These are phyloP conservation scores for Oenanthe sinensis DNA, from an alignment of 129 eudicot species.

Conservation along the genomic window DNA sequence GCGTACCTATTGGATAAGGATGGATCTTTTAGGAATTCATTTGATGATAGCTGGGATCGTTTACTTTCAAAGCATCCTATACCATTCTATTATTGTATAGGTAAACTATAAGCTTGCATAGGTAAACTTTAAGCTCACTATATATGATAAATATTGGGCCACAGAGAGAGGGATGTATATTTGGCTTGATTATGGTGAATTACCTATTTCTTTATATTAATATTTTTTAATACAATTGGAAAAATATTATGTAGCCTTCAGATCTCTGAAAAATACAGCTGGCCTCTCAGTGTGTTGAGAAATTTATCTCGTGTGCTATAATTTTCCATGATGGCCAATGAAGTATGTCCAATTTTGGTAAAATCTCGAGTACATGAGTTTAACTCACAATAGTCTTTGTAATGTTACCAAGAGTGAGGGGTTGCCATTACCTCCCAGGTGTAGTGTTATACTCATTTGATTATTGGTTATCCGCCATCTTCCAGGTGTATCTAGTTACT, in stretches of 20 bases:
- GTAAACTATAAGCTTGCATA: constrained; percentile 28
- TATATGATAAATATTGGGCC: not conserved
- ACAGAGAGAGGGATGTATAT: not conserved
- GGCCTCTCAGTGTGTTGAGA: not conserved
- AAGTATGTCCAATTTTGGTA: too few relatives aligned
- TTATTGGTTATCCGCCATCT: too few relatives aligned
- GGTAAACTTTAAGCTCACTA: constrained; percentile 29
- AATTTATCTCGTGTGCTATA: not conserved
- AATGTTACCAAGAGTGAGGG: too few relatives aligned
- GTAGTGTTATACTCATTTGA: too few relatives aligned
- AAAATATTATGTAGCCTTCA: not conserved
- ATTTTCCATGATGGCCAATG: not conserved
- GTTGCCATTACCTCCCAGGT: too few relatives aligned
- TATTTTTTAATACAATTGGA: too few relatives aligned
- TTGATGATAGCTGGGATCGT: constrained; percentile 85
- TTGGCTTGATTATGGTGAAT: too few relatives aligned
- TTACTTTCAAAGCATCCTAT: constrained; percentile 78
- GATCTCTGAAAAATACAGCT: not conserved
- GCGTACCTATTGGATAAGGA: constrained; percentile 70
- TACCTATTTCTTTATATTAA: too few relatives aligned
- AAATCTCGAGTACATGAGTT: too few relatives aligned
- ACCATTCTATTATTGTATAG: constrained; percentile 86
- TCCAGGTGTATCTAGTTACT: too few relatives aligned
- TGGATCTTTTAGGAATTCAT: constrained; percentile 69
- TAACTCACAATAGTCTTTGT: too few relatives aligned